Evolutionary conservation across 2,329 filamentous ascomycete genomes (phyloP), one percentile per base, ranked within the genome.

Genomic region (Colletotrichum costaricense): DNA sequence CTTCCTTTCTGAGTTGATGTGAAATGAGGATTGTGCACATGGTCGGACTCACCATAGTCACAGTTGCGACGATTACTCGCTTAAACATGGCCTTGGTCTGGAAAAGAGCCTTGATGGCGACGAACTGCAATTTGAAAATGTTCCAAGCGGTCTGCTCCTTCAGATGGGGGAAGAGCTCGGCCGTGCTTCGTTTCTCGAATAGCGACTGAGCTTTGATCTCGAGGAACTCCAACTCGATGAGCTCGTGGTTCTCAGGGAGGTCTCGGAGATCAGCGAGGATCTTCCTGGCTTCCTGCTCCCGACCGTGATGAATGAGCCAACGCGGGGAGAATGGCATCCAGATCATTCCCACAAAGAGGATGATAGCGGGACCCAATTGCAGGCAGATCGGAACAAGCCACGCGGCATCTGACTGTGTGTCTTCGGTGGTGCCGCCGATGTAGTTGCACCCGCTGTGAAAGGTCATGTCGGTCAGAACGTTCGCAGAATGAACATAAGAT

Each of bases 251-350:
- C 19, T 84, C 79, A 0, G 89, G 80, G 0, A 94, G 87, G 6
- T 86, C 87, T 28, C 94, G 90, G 3, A 96, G 89, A 63, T 80
- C 85, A 0, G 93, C 89, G 1, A 96, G 86, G 1, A 91, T 90
- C 11, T 80, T 79, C 19, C 89, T 88, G 0, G 92, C 92, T 79
- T 95, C 93, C 0, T 87, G 87, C 77, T 95, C 93, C 46, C 93
- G 91, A 69, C 84, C 86, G 77, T 93, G 91, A 79, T 94, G 91
- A 9, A 93, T 84, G 1, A 96, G 87, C 93, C 93, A 95, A 76
- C 94, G 88, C 0, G 94, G 94, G 0, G 90, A 93, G 82, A 93
- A 95, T 0, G 93, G 94, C 93, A 95, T 94, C 83, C 94, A 94
- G 12, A 93, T 78, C 88, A 95, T 95, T 49, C 93, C 93, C 12